phyloP scores from a whole-genome alignment of 345 rosid genomes.

The Moringa oleifera region DNA sequence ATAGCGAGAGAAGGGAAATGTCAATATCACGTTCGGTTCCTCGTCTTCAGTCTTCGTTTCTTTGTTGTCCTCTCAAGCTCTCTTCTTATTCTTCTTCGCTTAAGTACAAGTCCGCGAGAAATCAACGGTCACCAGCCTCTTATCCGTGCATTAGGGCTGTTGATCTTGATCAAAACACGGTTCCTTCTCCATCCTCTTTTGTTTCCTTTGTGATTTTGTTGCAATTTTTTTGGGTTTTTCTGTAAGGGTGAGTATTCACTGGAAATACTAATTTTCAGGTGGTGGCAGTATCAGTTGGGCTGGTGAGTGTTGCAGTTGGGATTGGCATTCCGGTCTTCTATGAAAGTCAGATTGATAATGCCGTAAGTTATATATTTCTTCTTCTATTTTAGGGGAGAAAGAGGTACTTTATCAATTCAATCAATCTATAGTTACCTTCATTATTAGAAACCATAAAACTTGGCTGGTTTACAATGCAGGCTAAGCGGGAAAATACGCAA shows the following conservation, averaged over 20 bases:
- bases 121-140: conserved; percentile 32
- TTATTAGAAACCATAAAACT: no score
- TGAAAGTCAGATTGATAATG: conserved; percentile 77
- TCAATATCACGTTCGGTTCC: conserved; percentile 37
- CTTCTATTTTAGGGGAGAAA: no score
- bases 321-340: conserved; percentile 84
- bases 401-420: no score
- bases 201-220: background rate
- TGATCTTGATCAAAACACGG: conserved; percentile 87
- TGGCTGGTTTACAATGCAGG: conserved; percentile 30
- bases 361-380: conserved; percentile 38
- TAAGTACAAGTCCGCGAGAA: conserved; percentile 23
- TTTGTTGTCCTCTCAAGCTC: conserved; percentile 39
- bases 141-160: conserved; percentile 59
- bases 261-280: conserved; percentile 34
- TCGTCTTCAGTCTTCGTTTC: conserved; percentile 57
- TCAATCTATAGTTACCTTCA: background rate
- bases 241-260: background rate
- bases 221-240: no score
- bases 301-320: conserved; percentile 76
- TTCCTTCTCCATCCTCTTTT: conserved; percentile 14
- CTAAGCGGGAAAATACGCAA: conserved; percentile 82
- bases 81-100: conserved; percentile 20
- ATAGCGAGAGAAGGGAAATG: conserved; percentile 35
- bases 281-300: conserved; percentile 73